Base-by-base conservation (phyloP, 2,329 filamentous ascomycete species). In the Talaromyces marneffei region DNA sequence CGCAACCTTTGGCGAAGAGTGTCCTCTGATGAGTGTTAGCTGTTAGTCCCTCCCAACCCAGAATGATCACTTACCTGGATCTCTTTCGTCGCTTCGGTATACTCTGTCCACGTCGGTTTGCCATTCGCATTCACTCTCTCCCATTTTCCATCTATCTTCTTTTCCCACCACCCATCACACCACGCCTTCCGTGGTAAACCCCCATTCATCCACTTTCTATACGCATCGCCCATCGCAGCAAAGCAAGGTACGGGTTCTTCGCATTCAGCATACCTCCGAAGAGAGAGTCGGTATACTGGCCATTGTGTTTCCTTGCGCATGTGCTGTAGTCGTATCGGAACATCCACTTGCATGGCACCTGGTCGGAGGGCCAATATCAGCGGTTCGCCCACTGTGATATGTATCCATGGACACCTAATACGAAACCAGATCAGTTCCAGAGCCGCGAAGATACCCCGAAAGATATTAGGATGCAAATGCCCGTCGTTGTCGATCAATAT, bases 161-260 rank as follows among this genome's bases (percentile, higher is more conserved):
- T 40, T 18, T 54, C 31, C 52, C 52, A 54, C 52, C 52, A 54
- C 12, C 52, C 52, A 27, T 54, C 52, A 27, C 52, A 54, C 52
- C 52, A 54, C 18, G 52, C 52, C 23, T 54, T 54, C 18, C 52
- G 10, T 16, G 52, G 52, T 31, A 54, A 31, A 8, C 23, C 33
- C 12, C 52, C 52, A 31, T 37, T 39, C 33, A 23, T 37, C 52
- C 52, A 54, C 14, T 54, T 54, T 35, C 52, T 20, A 27, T 54
- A 54, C 29, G 52, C 52, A 37, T 54, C 52, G n/a, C 31, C 52
- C 52, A 54, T 39, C 5, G 52, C 52, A 20, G 52, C 52, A 54
- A 37, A 54, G 20, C 52, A 54, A 9, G 52, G 33, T 25, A 54
- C 7, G 7, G 52, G 52, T 16, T 54, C 52, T 14, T 54, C 29